Evolutionary conservation across 345 rosid species (phyloP).

Genomic region (Turritis glabra): DNA sequence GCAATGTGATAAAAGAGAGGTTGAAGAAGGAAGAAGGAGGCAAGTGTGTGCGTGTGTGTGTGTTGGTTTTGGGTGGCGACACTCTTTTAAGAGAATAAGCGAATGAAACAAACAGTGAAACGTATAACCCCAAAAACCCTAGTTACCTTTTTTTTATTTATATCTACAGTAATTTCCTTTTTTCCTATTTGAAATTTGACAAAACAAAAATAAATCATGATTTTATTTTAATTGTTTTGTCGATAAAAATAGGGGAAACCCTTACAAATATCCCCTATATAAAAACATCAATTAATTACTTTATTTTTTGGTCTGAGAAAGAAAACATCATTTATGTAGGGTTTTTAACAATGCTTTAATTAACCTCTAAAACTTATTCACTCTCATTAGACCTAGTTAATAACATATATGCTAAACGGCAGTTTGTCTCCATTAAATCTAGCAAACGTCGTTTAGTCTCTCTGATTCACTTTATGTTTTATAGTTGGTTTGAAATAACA

Average conservation of each 20-base stretch:
- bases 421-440: background rate
- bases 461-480: too few relatives aligned
- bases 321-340: background rate
- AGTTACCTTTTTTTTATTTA: background rate
- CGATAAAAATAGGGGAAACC: background rate
- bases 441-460: too few relatives aligned
- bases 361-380: background rate
- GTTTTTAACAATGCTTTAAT: background rate
- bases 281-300: background rate
- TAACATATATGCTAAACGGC: too few relatives aligned
- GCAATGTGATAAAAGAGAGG: conserved; percentile 29
- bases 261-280: too few relatives aligned
- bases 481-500: too few relatives aligned
- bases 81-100: background rate
- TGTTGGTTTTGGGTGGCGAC: conserved; percentile 31
- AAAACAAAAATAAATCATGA: background rate
- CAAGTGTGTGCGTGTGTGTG: background rate
- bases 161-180: background rate
- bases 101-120: background rate
- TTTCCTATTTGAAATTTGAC: background rate
- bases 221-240: background rate
- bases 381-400: background rate
- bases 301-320: background rate
- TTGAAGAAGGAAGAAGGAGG: background rate
- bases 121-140: background rate